Evolutionary conservation across 169 alveolate genomes (phyloP).

Genomic region (Cryptosporidium meleagridis): DNA sequence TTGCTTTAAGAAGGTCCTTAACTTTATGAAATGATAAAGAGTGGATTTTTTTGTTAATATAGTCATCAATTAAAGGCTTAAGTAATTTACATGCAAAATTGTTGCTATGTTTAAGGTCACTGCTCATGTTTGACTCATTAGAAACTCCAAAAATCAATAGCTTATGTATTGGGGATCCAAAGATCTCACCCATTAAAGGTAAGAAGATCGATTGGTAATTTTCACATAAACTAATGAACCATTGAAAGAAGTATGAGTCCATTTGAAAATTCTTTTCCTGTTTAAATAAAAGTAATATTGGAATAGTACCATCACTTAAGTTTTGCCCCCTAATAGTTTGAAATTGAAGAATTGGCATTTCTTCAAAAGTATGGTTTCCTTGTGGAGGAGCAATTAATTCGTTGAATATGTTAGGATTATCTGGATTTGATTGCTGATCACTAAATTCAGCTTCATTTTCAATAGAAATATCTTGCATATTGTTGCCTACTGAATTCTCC

Average conservation of each 20-base stretch:
- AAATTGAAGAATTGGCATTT: neutral
- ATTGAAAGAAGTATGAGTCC: slow-evolving; percentile 62
- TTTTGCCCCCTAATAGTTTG: neutral
- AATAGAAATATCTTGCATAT: neutral
- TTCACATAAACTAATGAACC: slow-evolving; percentile 46
- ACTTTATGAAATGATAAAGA: neutral
- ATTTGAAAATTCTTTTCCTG: slow-evolving; percentile 29
- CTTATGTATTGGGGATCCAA: slow-evolving; percentile 40
- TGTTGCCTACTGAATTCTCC: neutral
- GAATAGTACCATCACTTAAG: neutral
- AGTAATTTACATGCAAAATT: neutral
- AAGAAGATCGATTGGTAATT: slow-evolving; percentile 40
- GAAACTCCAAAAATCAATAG: slow-evolving; percentile 27
- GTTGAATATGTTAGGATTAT: neutral
- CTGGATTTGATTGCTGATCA: neutral
- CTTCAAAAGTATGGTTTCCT: neutral
- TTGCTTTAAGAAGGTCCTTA: neutral
- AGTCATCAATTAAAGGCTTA: slow-evolving; percentile 13
- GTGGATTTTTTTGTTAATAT: neutral
- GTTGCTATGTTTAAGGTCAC: neutral
- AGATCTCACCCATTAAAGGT: slow-evolving; percentile 33
- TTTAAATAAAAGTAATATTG: slow-evolving; percentile 4
- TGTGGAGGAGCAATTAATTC: neutral
- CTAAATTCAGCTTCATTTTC: neutral
- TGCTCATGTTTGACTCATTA: neutral